Evolutionary conservation across 768 basidiomycete genomes (phyloP).

Genomic region (Russula sp.): DNA sequence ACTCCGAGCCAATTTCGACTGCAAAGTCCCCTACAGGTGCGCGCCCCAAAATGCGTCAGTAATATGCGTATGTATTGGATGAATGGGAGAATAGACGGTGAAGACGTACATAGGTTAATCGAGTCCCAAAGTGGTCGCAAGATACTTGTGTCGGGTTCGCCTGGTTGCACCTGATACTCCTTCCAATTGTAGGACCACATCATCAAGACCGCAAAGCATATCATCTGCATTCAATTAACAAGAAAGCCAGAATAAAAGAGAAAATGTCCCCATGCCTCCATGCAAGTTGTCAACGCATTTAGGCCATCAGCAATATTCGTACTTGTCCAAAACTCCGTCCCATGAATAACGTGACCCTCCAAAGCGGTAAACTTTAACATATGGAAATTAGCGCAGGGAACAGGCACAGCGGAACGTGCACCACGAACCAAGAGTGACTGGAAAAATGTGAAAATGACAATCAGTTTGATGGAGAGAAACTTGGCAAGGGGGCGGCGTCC

Average conservation of each 20-base stretch:
- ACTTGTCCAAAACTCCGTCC: slow-evolving; percentile 76
- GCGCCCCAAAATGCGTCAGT: not conserved
- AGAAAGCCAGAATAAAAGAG: slow-evolving; percentile 12
- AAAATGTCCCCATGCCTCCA: slow-evolving; percentile 55
- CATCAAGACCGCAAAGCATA: slow-evolving; percentile 74
- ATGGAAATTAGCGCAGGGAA: not conserved
- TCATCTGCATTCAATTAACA: slow-evolving; percentile 54
- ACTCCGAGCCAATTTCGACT: slow-evolving; percentile 60
- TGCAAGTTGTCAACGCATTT: slow-evolving; percentile 75
- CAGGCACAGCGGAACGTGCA: not conserved
- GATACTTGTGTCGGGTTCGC: slow-evolving; percentile 49
- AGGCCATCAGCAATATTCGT: slow-evolving; percentile 84
- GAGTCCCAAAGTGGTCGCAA: slow-evolving; percentile 72
- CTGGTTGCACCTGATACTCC: slow-evolving; percentile 55
- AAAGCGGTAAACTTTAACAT: slow-evolving; percentile 57
- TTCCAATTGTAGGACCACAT: slow-evolving; percentile 75
- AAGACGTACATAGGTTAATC: slow-evolving; percentile 46
- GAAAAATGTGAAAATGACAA: slow-evolving; percentile 88
- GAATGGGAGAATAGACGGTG: not conserved
- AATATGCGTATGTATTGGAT: not conserved
- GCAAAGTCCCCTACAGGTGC: slow-evolving; percentile 12
- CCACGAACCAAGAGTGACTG: slow-evolving; percentile 63
- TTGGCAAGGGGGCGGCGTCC: slow-evolving; percentile 78
- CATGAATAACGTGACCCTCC: slow-evolving; percentile 71
- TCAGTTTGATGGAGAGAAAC: slow-evolving; percentile 83